These are phyloP conservation scores for Ailanthus altissimus DNA, from an alignment of 345 rosid genomes.

Conservation along the genomic window DNA sequence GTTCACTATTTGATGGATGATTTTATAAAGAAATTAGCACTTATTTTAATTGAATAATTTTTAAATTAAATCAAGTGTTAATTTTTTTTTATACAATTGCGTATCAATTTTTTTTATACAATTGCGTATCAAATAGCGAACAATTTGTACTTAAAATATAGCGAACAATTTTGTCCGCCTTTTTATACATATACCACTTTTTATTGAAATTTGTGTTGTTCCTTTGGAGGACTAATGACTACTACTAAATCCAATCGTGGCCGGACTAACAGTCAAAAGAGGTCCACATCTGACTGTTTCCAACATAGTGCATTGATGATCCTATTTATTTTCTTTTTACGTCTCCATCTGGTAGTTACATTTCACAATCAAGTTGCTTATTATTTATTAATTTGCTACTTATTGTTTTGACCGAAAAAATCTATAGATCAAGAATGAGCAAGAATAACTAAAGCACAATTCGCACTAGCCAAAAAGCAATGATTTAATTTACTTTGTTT, in stretches of 20 bases:
- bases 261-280: constrained; percentile 1
- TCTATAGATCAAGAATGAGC: too few relatives aligned
- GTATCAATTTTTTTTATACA: too few relatives aligned
- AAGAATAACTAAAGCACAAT: background rate
- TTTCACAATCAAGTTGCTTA: background rate
- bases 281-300: constrained; percentile 18
- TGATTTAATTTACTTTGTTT: background rate
- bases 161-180: too few relatives aligned
- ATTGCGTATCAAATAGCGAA: too few relatives aligned
- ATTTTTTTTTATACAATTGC: too few relatives aligned
- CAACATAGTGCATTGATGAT: background rate
- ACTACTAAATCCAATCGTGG: background rate
- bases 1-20: too few relatives aligned
- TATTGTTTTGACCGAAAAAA: background rate
- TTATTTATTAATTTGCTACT: background rate
- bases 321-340: background rate
- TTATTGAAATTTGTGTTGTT: background rate
- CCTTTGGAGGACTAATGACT: background rate
- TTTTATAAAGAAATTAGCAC: too few relatives aligned
- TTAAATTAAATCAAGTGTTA: too few relatives aligned
- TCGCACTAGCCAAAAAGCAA: background rate
- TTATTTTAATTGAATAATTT: too few relatives aligned
- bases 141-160: too few relatives aligned
- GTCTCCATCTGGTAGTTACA: constrained; percentile 22
- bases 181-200: too few relatives aligned